Conservation (phyloP, 2,329 filamentous ascomycete genomes). For the Camptophora hylomeconis region DNA sequence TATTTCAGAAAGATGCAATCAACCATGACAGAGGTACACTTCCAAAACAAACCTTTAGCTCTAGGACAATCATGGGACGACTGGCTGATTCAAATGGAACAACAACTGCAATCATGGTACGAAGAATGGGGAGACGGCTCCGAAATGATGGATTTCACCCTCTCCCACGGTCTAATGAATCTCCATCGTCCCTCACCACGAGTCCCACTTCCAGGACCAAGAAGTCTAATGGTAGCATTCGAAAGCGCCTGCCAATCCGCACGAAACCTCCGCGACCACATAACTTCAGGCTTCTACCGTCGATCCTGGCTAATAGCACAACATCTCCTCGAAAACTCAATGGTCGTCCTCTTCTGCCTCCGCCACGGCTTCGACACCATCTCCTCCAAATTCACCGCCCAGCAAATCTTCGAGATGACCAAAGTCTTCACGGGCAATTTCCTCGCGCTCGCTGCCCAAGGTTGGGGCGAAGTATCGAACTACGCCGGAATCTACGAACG, state of each 20-base stretch:
- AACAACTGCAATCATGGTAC: conserved; percentile 16
- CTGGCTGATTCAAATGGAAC: conserved; percentile 18
- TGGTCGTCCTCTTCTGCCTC: conserved; percentile 21
- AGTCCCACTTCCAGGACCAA: conserved; percentile 14
- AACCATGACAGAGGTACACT: conserved; percentile 19
- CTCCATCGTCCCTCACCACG: conserved; percentile 18
- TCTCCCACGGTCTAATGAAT: conserved; percentile 17
- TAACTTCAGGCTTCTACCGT: conserved; percentile 17
- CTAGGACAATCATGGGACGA: conserved; percentile 18
- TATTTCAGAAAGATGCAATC: conserved; percentile 18
- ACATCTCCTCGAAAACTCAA: conserved; percentile 18
- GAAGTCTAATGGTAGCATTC: conserved; percentile 19
- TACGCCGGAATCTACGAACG: conserved; percentile 20
- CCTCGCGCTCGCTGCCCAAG: conserved; percentile 20
- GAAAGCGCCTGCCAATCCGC: conserved; percentile 17
- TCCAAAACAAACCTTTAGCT: conserved; percentile 18
- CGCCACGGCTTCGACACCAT: conserved; percentile 21
- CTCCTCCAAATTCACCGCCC: conserved; percentile 16
- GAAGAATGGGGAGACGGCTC: conserved; percentile 18
- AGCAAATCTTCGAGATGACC: conserved; percentile 22
- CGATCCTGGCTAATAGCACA: conserved; percentile 19
- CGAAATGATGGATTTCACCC: conserved; percentile 16
- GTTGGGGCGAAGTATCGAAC: conserved; percentile 22
- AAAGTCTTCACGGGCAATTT: conserved; percentile 23
- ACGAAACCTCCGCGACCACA: conserved; percentile 17